Evolutionary conservation across 2,329 filamentous ascomycete genomes (phyloP), one percentile per base, ranked within the genome.

Genomic region (Talaromyces sp.): DNA sequence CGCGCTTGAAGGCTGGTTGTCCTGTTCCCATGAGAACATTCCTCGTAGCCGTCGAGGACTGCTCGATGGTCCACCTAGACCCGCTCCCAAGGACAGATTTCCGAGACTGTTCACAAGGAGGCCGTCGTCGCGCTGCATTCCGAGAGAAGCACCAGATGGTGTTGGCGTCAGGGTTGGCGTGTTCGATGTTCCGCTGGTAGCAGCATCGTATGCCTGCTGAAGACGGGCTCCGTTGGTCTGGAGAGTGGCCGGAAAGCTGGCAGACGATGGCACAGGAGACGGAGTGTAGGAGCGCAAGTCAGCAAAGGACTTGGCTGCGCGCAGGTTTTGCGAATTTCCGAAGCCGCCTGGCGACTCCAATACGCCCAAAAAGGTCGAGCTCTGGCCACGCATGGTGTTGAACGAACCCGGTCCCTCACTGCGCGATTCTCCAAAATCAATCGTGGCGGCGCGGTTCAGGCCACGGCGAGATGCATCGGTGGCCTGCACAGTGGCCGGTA

Each of bases 251-350:
- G 91, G 88, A 73, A 96, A 96, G 80, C 92, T 96, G 6, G 91
- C 91, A 19, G 91, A 92, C 13, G 95, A 96, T 8, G 89, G 88
- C 3, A 91, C 93, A 6, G 95, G 93, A 68, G 93, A 98, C 11
- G 93, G 93, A 17, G 93, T 97, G 78, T 96, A 96, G 1, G 93
- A 96, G 66, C 93, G 90, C 65, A 99, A 80, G 73, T 99, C 95
- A 39, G 93, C 95, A 73, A 97, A 97, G 57, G 93, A 98, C 81
- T 98, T 98, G 64, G 93, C 95, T 30, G 91, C 91, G 51, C 95
- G 89, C 39, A 99, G 85, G 70, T 93, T 93, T 72, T 91, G 85
- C 61, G 82, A 89, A 55, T 90, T 85, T 33, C 88, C 87, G 62
- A 88, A 81, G 56, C 83, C 83, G 65, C 78, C 77, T 85, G 91